phyloP scores from a whole-genome alignment of 345 rosid genomes.

The Firmiana major region DNA sequence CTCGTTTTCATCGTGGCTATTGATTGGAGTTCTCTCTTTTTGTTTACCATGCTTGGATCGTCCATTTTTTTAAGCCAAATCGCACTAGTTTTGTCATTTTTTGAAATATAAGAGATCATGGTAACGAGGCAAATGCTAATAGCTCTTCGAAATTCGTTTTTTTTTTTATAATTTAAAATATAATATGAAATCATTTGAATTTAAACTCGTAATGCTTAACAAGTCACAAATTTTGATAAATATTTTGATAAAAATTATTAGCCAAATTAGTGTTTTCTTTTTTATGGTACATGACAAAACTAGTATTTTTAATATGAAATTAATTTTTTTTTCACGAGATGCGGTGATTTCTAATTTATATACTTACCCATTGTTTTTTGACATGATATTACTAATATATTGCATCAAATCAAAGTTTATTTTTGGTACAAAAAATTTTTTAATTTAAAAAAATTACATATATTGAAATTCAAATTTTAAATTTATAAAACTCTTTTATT shows the following conservation, averaged over 20 bases:
- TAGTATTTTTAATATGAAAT: too few relatives aligned
- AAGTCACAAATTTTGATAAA: too few relatives aligned
- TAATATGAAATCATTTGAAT: background rate
- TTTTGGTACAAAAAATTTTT: too few relatives aligned
- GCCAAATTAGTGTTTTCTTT: too few relatives aligned
- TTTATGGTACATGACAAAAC: too few relatives aligned
- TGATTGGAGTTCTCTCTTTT: background rate
- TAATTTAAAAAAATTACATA: too few relatives aligned
- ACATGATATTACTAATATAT: too few relatives aligned
- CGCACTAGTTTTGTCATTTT: background rate
- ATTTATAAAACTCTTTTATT: too few relatives aligned
- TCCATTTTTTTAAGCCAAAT: background rate
- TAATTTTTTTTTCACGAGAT: background rate
- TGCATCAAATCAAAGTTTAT: too few relatives aligned
- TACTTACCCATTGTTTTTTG: background rate
- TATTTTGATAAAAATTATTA: too few relatives aligned
- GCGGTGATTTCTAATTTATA: background rate
- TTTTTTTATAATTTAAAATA: background rate
- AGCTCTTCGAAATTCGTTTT: background rate
- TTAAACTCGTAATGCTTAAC: too few relatives aligned
- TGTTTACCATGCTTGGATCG: background rate
- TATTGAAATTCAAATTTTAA: too few relatives aligned
- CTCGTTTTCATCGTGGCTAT: constrained; percentile 20
- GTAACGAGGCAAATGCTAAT: background rate
- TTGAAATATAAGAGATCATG: background rate